phyloP scores from a whole-genome alignment of 495 filamentous ascomycete species.

The Friedmanniomyces endolithicus region DNA sequence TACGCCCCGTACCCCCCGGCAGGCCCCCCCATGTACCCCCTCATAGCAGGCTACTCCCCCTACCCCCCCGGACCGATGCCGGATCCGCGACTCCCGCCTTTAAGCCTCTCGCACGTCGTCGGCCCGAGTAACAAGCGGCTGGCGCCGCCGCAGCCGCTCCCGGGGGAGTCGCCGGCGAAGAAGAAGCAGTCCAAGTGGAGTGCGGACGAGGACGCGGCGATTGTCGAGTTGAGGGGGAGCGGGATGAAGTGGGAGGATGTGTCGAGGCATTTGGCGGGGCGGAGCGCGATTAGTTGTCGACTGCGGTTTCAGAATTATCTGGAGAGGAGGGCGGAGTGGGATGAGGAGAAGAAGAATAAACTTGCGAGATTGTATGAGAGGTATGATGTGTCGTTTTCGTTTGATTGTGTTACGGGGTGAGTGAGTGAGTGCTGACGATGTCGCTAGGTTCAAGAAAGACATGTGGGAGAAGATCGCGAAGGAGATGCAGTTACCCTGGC shows the following conservation, averaged over 20 bases:
- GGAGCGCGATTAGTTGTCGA: slow-evolving; percentile 84
- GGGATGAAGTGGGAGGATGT: slow-evolving; percentile 99
- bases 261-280: slow-evolving; percentile 72
- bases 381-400: slow-evolving; percentile 35
- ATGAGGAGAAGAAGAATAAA: slow-evolving; percentile 95
- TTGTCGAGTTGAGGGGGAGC: slow-evolving; percentile 74
- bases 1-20: slow-evolving; percentile 8
- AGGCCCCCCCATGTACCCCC: background rate
- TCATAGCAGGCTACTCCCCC: slow-evolving; percentile 2
- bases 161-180: slow-evolving; percentile 69
- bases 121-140: slow-evolving; percentile 34
- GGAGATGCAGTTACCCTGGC: slow-evolving; percentile 94
- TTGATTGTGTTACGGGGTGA: background rate
- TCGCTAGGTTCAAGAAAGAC: slow-evolving; percentile 75
- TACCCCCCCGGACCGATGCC: slow-evolving; percentile 2
- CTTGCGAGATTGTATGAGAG: slow-evolving; percentile 88
- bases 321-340: slow-evolving; percentile 81
- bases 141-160: slow-evolving; percentile 28
- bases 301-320: slow-evolving; percentile 97
- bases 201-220: slow-evolving; percentile 74
- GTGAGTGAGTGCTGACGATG: background rate
- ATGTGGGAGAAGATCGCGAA: slow-evolving; percentile 93
- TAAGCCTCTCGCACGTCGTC: background rate
- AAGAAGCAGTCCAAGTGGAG: slow-evolving; percentile 90
- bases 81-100: slow-evolving; percentile 7